These are phyloP conservation scores for Hypoxylon sp. DNA, from an alignment of 2,329 filamentous ascomycete genomes.

Conservation along the genomic window DNA sequence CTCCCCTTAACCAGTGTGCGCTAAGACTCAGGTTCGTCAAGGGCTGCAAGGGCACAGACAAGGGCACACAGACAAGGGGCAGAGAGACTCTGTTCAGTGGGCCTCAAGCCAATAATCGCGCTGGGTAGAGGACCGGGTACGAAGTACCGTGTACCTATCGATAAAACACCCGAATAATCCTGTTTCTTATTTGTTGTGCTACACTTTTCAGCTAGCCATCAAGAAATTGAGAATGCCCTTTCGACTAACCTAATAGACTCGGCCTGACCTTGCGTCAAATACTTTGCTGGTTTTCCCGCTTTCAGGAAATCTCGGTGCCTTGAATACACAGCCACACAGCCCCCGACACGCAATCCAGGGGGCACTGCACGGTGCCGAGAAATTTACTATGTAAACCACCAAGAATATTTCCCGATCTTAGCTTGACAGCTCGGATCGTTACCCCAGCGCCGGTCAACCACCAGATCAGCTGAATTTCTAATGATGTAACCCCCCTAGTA, in stretches of 20 bases:
- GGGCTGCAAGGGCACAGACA: constrained; percentile 13
- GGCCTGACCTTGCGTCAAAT: constrained; percentile 2
- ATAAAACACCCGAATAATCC: constrained; percentile 17
- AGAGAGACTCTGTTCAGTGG: constrained; percentile 49
- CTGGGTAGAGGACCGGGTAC: constrained; percentile 19
- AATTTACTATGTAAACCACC: constrained; percentile 38
- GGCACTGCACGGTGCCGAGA: constrained; percentile 43
- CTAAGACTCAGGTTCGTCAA: constrained; percentile 18
- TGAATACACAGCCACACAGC: constrained; percentile 23
- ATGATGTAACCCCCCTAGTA: not conserved
- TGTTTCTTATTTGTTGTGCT: constrained; percentile 16
- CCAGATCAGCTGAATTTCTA: constrained; percentile 23
- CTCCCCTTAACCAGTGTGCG: constrained; percentile 8
- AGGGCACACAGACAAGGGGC: constrained; percentile 24
- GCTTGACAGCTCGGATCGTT: constrained; percentile 25
- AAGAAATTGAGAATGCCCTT: constrained; percentile 1
- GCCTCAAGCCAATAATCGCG: constrained; percentile 40
- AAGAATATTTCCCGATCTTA: constrained; percentile 30
- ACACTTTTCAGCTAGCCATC: not conserved
- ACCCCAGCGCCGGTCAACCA: constrained; percentile 26
- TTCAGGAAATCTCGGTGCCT: constrained; percentile 39
- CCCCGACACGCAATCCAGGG: constrained; percentile 43
- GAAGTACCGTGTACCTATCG: constrained; percentile 2
- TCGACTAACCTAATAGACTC: too few species aligned
- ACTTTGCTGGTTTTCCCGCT: constrained; percentile 15